A percentile compares a stretch with the other conserved stretches of the same genome.
phyloP scores from a whole-genome alignment of 306 rosid species.

The Cicer yamashitae region DNA sequence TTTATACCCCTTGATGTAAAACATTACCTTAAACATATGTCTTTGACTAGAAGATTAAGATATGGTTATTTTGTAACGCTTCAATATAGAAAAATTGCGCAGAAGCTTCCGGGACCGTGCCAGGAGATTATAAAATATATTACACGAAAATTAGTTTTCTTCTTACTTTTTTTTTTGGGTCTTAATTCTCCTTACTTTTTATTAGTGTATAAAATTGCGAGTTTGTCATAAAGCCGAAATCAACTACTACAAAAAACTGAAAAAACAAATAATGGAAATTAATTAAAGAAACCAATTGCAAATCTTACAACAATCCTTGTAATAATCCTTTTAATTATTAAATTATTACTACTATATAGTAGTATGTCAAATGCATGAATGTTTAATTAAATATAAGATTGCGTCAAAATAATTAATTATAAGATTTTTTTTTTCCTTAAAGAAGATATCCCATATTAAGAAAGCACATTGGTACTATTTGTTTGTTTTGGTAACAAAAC shows the following conservation, averaged over 20 bases:
- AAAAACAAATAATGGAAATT: neutral
- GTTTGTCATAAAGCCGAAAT: neutral
- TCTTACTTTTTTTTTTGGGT: too few species aligned
- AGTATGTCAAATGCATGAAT: neutral
- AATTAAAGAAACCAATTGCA: neutral
- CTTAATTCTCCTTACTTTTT: too few species aligned
- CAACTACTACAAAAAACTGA: neutral
- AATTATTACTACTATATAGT: too few species aligned
- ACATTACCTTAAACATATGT: too few species aligned
- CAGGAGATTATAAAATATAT: too few species aligned
- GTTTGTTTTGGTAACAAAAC: neutral
- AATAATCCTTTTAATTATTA: neutral
- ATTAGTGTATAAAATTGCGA: neutral
- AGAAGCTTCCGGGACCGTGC: neutral
- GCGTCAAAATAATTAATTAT: too few species aligned
- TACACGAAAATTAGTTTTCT: too few species aligned
- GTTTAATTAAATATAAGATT: neutral
- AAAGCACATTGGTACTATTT: too few species aligned
- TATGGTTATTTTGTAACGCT: neutral
- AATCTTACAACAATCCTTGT: neutral
- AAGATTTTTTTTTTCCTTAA: neutral
- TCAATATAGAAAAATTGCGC: neutral
- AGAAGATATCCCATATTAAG: neutral
- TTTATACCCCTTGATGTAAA: too few species aligned
- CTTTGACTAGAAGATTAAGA: too few species aligned